phyloP scores from a whole-genome alignment of 495 filamentous ascomycete genomes.

The Wilcoxina mikolae region DNA sequence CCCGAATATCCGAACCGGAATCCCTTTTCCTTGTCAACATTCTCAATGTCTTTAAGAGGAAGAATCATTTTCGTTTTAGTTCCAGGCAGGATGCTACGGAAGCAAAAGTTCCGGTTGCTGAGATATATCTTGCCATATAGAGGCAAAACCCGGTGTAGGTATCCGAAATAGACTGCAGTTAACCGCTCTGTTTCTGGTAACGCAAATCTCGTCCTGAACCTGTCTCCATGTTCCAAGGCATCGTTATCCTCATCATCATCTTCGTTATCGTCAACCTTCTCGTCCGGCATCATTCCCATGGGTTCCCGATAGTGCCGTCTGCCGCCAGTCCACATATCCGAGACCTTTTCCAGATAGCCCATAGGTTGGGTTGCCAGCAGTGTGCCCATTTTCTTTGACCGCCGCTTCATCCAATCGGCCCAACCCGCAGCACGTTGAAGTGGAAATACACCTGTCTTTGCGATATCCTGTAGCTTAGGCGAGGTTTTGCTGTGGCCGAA shows the following conservation, averaged over 20 bases:
- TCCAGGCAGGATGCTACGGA: conserved; percentile 76
- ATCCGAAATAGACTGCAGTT: conserved; percentile 82
- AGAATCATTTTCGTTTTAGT: conserved; percentile 88
- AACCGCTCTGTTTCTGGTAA: conserved; percentile 69
- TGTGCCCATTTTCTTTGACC: conserved; percentile 63
- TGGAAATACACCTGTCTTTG: conserved; percentile 62
- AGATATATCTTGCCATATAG: conserved; percentile 96
- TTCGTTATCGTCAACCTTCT: conserved; percentile 38
- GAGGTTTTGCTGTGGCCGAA: conserved; percentile 2
- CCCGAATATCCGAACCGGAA: conserved; percentile 87
- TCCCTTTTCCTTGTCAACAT: conserved; percentile 86
- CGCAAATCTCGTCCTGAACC: conserved; percentile 82
- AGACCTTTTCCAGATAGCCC: conserved; percentile 94
- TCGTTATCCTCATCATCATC: conserved; percentile 54
- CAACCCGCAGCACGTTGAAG: conserved; percentile 74
- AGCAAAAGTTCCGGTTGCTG: conserved; percentile 79
- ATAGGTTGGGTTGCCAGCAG: conserved; percentile 85
- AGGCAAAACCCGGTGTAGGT: conserved; percentile 73
- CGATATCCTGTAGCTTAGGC: conserved; percentile 33
- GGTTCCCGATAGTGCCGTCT: conserved; percentile 74
- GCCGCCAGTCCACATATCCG: conserved; percentile 90
- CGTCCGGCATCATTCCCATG: conserved; percentile 48
- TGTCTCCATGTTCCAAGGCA: conserved; percentile 44
- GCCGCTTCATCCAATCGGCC: conserved; percentile 65
- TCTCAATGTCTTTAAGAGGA: conserved; percentile 83